A percentile compares a stretch with the other conserved stretches of the same genome.
Conservation (phyloP, 345 rosid species). For the Hevea brasiliensis region DNA sequence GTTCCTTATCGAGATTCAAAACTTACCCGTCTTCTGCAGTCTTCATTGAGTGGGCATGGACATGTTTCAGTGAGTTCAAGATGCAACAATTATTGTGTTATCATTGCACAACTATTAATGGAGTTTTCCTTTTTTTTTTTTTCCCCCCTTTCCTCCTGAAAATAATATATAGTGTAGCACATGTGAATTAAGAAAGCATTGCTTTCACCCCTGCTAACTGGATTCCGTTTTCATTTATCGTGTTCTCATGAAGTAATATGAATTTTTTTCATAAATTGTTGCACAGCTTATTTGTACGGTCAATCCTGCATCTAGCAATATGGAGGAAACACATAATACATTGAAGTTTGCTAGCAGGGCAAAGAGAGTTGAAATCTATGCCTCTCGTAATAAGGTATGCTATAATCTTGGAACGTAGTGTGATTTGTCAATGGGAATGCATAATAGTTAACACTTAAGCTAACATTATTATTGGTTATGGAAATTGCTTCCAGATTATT, state of each 20-base stretch:
- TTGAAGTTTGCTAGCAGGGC: slow-evolving; percentile 98
- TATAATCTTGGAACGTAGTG: slow-evolving; percentile 11
- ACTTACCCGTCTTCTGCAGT: slow-evolving; percentile 97
- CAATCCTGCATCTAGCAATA: slow-evolving; percentile 95
- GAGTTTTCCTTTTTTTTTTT: not conserved
- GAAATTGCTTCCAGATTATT: slow-evolving; percentile 64
- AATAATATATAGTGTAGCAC: not conserved
- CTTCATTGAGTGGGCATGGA: slow-evolving; percentile 95
- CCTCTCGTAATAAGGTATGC: slow-evolving; percentile 91
- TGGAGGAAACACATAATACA: slow-evolving; percentile 98
- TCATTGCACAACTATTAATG: not conserved
- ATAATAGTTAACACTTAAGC: slow-evolving; percentile 4
- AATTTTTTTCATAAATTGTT: slow-evolving; percentile 12
- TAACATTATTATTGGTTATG: slow-evolving; percentile 22
- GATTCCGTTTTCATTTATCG: not conserved
- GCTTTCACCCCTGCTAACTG: not conserved
- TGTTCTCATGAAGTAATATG: slow-evolving; percentile 15
- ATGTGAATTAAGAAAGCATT: not conserved
- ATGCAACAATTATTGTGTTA: not conserved
- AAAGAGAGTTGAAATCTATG: slow-evolving; percentile 91
- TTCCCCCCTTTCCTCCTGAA: too few species aligned
- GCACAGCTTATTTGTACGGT: slow-evolving; percentile 95
- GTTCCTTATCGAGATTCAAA: slow-evolving; percentile 99
- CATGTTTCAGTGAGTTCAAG: slow-evolving; percentile 88
- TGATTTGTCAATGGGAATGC: not conserved